Conservation (phyloP, 768 basidiomycete genomes). For the Mrakia frigida region DNA sequence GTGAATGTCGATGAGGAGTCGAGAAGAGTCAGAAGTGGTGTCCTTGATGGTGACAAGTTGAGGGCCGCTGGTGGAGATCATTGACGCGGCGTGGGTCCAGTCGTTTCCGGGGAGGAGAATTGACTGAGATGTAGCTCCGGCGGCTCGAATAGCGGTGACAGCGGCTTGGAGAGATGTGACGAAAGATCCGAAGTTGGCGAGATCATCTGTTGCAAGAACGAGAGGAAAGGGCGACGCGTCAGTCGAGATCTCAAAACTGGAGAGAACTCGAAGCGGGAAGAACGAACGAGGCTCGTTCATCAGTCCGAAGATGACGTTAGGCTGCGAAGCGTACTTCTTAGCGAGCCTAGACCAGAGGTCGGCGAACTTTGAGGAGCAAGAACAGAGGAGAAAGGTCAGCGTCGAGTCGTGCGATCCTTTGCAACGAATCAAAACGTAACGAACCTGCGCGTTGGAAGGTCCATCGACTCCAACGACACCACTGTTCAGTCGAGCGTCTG, state of each 20-base stretch:
- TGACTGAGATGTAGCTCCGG: conserved; percentile 55
- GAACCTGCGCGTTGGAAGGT: conserved; percentile 49
- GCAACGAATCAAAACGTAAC: not conserved
- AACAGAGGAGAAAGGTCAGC: not conserved
- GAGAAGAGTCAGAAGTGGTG: not conserved
- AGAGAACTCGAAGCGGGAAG: not conserved
- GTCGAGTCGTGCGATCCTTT: no score
- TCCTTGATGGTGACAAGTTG: conserved; percentile 14
- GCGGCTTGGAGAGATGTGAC: conserved; percentile 7
- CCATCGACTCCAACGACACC: conserved; percentile 61
- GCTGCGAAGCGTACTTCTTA: conserved; percentile 48
- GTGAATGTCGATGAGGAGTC: conserved; percentile 53
- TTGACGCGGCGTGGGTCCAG: conserved; percentile 49
- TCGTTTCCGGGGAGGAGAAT: conserved; percentile 59
- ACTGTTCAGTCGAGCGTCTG: conserved; percentile 55
- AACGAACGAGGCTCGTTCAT: conserved; percentile 31
- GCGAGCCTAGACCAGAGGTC: conserved; percentile 55
- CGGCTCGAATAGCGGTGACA: conserved; percentile 48
- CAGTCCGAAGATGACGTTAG: conserved; percentile 48
- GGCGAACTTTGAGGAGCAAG: conserved; percentile 47
- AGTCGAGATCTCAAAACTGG: not conserved
- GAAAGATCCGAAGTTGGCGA: not conserved
- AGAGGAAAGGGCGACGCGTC: not conserved
- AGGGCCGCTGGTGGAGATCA: conserved; percentile 15
- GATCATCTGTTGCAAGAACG: conserved; percentile 7